Base-by-base conservation (phyloP, 805 yeast genomes). In the Candida ponderosae region DNA sequence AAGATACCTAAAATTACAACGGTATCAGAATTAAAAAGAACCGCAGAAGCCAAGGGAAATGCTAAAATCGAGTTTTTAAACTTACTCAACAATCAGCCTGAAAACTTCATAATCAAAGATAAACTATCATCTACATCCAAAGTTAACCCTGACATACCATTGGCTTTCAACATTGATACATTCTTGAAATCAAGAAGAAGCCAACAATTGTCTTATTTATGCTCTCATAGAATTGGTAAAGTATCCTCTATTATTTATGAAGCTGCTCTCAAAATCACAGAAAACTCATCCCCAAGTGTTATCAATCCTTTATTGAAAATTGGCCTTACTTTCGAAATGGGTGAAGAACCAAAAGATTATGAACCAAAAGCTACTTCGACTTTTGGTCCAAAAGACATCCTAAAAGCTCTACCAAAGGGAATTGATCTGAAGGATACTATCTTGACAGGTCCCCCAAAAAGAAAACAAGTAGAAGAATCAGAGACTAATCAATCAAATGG, bases 101-200 rank as follows among this genome's bases (percentile, higher is more conserved):
- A 59, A 28, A 40, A 48, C 26, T 39, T 65, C 6, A 51, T 49
- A 27, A 43, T 49, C 1, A 57, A 49, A 10, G 68, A 65, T 47
- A 54, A 59, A 26, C 32, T 40, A 15, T 63, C 68, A 1, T 55
- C 64, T 6, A 33, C 55, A 26, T 68, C 63, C 38, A 65, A 65
- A 33, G 66, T 83, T 16, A 70, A 71, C 28, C 68, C 73, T 2
- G 48, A 62, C 18, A 44, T 79, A 4, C 70, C 79, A 2, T 56
- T 87, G 19, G 65, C 79, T 0, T 65, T 87, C 50, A 81, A 78
- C 50, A 64, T 83, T 36, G 71, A 74, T 24, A 66, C 93, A 46
- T 88, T 73, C 47, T 67, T 83, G 36, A 81, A 86, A 51, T 60
- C 72, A 26, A 67, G 79, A 49, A 71, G 97, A 45, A 70, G 82